Conservation (phyloP, 257 asterid species). For the Anisodus tanguticus region DNA sequence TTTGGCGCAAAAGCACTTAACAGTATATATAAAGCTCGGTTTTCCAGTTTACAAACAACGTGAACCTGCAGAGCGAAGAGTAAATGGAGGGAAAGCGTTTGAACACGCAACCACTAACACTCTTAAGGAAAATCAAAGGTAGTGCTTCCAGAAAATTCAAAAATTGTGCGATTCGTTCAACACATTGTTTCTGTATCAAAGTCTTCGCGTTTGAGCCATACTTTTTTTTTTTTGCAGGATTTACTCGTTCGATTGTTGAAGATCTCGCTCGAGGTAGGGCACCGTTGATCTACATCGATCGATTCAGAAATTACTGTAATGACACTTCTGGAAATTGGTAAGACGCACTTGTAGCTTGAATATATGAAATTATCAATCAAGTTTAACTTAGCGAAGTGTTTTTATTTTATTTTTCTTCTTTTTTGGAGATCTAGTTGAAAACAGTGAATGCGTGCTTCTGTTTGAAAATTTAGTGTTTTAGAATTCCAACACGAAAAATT, state of each 20-base stretch:
- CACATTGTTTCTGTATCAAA: background rate
- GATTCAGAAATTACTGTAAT: constrained; percentile 72
- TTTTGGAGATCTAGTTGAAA: background rate
- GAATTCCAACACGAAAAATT: background rate
- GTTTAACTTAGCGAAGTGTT: background rate
- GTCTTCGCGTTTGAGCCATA: background rate
- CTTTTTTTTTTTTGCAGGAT: constrained; percentile 46
- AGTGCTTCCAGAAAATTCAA: background rate
- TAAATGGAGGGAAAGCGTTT: constrained; percentile 63
- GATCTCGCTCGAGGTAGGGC: constrained; percentile 58
- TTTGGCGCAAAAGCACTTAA: too few species aligned
- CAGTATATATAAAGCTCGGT: background rate
- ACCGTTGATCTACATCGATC: constrained; percentile 60
- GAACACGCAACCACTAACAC: constrained; percentile 41
- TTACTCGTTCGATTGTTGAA: constrained; percentile 64
- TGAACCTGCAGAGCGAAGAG: background rate
- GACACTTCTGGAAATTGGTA: constrained; percentile 67
- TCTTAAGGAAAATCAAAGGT: constrained; percentile 65
- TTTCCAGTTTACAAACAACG: background rate
- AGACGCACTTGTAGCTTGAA: background rate
- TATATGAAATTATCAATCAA: background rate
- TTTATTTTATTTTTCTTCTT: background rate
- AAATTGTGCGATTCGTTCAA: background rate
- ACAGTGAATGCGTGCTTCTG: background rate
- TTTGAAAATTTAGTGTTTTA: background rate